A percentile compares a stretch with the other conserved stretches of the same genome.
phyloP scores from a whole-genome alignment of 1,284 basidiomycete genomes.

The Tilletia caries region DNA sequence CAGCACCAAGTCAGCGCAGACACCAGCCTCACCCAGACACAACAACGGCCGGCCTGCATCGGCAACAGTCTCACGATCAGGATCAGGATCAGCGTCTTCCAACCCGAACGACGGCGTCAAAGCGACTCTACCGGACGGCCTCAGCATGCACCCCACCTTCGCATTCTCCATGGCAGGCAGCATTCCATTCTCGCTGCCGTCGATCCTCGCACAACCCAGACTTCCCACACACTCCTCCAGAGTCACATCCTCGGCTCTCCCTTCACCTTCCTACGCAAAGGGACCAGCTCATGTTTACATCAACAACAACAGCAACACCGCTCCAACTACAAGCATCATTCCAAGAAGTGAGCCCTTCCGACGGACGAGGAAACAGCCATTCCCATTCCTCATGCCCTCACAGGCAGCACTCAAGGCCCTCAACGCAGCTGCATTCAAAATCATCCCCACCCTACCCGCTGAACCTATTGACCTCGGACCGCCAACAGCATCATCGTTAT shows the following conservation, averaged over 20 bases:
- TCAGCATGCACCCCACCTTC: constrained; percentile 13
- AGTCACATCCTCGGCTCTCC: not conserved
- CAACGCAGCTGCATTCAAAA: constrained; percentile 7
- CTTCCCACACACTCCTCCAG: not conserved
- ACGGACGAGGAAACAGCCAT: not conserved
- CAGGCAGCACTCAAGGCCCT: constrained; percentile 8
- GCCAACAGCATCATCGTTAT: not conserved
- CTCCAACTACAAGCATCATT: not conserved
- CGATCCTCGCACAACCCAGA: not conserved
- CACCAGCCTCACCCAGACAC: not conserved
- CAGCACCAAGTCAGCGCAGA: not conserved
- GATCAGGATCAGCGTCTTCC: not conserved
- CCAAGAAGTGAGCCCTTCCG: not conserved
- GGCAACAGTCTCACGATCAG: not conserved
- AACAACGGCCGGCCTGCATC: not conserved
- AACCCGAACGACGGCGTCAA: not conserved
- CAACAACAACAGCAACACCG: not conserved
- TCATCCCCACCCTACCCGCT: constrained; percentile 5
- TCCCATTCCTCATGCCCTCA: constrained; percentile 10
- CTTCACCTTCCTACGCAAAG: no score
- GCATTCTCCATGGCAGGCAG: constrained; percentile 8
- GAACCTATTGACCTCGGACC: not conserved
- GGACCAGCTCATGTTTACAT: not conserved
- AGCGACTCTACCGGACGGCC: not conserved
- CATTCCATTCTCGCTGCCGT: not conserved